Evolutionary conservation across 345 rosid species (phyloP), one percentile per base, ranked within the genome.

Genomic region (Salix caprea): DNA sequence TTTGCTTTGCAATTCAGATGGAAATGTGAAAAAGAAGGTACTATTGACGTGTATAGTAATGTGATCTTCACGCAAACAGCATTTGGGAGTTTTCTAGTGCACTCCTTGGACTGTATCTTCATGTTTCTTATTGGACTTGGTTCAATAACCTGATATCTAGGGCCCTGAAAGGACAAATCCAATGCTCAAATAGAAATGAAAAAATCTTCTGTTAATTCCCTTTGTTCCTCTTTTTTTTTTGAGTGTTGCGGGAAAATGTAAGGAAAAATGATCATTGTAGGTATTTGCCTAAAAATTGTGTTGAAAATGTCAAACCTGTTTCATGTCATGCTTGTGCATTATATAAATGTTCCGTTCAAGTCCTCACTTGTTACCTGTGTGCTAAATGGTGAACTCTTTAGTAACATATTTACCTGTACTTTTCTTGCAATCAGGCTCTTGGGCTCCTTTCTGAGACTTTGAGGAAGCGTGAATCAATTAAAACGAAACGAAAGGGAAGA

Each of bases 11-110:
- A 81, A 82, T 80, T 76, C 87, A 10, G 94, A 93, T 81, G 79
- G 70, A 77, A 81, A 75, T 58, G 90, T 90, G 83, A 82, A 82
- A 72, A 92, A 82, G 82, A 96, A 93, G 99, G 98, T 94, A 88
- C 46, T 72, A 24, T 75, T 65, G 48, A 77, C 28, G 13, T 70
- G 34, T 56, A 32, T 46, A 73, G 46, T 58, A 1, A 50, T 78
- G 14, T 26, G 19, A n/a, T 70, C 28, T 39, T 46, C 39, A 30
- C 69, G 30, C 2, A 18, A 30, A 21, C 16, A 26, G 3, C 30
- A 18, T 11, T 34, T 30, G 16, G 28, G 54, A 75, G 72, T 1
- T 46, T 44, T 46, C 44, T 32, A 48, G n/a, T 40, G 44, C 13
- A 40, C 52, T 15, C 50, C 50, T 46, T 46, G 50, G 50, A 46